Conservation (phyloP, 164 flowering plant genomes). For the Berberis thunbergii region DNA sequence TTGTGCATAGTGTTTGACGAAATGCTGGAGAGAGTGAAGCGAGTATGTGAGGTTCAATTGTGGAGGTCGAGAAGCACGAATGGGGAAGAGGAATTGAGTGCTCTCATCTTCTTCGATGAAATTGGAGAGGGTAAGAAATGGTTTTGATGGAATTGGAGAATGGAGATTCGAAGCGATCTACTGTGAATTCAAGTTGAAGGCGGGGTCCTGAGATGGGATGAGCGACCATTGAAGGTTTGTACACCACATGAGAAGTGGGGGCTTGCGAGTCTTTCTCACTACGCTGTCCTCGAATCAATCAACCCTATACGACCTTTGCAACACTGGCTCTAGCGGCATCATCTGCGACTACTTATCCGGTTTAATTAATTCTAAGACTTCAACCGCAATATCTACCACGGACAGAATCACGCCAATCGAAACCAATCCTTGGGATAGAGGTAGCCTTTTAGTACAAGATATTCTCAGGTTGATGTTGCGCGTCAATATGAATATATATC, state of each 20-base stretch:
- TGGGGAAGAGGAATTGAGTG: slow-evolving; percentile 27
- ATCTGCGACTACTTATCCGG: no score
- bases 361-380: no score
- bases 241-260: background rate
- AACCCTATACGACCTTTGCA: no score
- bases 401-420: no score
- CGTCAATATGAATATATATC: no score
- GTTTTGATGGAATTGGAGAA: slow-evolving; percentile 1
- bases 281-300: no score
- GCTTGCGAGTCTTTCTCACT: no score
- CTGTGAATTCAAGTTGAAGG: slow-evolving; percentile 2
- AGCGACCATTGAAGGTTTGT: background rate
- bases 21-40: slow-evolving; percentile 42
- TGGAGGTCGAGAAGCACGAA: slow-evolving; percentile 55
- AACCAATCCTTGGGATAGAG: no score
- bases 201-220: background rate
- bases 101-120: slow-evolving; percentile 31
- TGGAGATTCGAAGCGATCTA: slow-evolving; percentile 55
- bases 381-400: no score
- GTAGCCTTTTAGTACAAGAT: no score
- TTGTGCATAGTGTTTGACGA: slow-evolving; percentile 39
- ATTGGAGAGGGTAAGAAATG: background rate
- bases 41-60: slow-evolving; percentile 7
- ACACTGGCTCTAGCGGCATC: no score
- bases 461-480: no score